Conservation (phyloP, 257 asterid genomes). For the Solanum chilense region DNA sequence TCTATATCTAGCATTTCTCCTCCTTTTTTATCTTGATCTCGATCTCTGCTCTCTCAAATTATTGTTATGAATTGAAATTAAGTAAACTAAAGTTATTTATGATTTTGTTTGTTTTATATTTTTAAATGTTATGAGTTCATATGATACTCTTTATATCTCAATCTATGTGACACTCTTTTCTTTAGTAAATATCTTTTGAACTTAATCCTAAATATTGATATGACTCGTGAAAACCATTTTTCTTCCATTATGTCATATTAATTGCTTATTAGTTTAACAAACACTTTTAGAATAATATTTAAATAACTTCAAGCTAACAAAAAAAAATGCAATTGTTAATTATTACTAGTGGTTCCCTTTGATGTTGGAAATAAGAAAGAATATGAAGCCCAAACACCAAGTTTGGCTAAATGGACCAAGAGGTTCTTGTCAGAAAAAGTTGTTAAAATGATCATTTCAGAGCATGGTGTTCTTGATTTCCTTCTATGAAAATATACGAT, state of each 20-base stretch:
- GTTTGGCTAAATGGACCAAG: slow-evolving; percentile 20
- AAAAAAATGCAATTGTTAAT: no score
- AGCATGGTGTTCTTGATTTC: neutral
- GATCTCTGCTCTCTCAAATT: neutral
- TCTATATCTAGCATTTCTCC: neutral
- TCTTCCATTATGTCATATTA: neutral
- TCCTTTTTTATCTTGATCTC: neutral
- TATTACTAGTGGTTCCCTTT: slow-evolving; percentile 11
- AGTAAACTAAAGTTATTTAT: neutral
- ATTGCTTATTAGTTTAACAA: no score
- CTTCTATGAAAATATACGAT: neutral
- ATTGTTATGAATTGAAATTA: no score
- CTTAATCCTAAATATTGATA: neutral
- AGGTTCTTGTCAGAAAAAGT: slow-evolving; percentile 4
- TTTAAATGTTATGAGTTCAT: neutral
- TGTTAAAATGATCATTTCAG: slow-evolving; percentile 10
- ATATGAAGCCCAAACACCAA: neutral
- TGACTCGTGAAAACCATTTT: neutral
- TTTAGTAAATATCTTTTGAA: neutral
- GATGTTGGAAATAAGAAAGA: neutral
- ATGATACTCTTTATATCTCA: neutral
- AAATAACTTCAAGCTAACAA: neutral
- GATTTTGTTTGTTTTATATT: neutral
- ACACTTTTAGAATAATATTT: neutral
- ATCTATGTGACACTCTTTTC: neutral